Evolutionary conservation across 1,139 yeast species (phyloP), one percentile per base, ranked within the genome.

Genomic region (Yamadazyma songkhlaensis): DNA sequence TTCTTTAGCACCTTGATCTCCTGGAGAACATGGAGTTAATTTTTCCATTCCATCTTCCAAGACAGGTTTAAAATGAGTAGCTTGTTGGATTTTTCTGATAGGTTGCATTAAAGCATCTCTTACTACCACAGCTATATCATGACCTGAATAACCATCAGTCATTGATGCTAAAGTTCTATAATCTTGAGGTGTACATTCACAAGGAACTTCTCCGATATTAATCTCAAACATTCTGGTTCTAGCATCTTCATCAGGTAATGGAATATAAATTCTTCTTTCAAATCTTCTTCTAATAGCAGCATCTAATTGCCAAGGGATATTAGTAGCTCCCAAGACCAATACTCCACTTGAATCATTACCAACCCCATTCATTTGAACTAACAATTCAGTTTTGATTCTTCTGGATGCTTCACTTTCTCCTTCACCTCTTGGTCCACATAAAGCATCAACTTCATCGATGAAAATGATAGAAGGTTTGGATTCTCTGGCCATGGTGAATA

Each of bases 91-190:
- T 57, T 89, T 89, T 52, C 98, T 77, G 41, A 94, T 87, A 2
- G 99, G 98, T 59, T 90, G 95, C 98, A 94, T 94, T 47, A 94
- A 70, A 0, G 98, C 97, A 61, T 94, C 99, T 52, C 96, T 80
- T 6, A 94, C 98, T 12, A 90, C 95, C 30, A 92, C 97, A 0
- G 97, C 94, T 29, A 94, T 77, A 73, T 94, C 99, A 57, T 92
- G 96, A 38, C 99, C 99, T 0, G 97, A 88, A 59, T 92, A 92
- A 9, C 98, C 98, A 7, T 88, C 96, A 0, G 98, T 92, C 92
- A 92, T 84, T 43, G 85, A 89, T 0, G 95, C 97, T 45, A 94
- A 71, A 3, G 81, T 70, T 46, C 81, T 76, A 54, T 76, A 87
- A 57, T 94, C 97, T 39, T 79, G 82, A 29, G 79, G 71, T 0